Evolutionary conservation across 352 stramenopile genomes (phyloP), one percentile per base, ranked within the genome.

Genomic region (Phytophthora rubi): DNA sequence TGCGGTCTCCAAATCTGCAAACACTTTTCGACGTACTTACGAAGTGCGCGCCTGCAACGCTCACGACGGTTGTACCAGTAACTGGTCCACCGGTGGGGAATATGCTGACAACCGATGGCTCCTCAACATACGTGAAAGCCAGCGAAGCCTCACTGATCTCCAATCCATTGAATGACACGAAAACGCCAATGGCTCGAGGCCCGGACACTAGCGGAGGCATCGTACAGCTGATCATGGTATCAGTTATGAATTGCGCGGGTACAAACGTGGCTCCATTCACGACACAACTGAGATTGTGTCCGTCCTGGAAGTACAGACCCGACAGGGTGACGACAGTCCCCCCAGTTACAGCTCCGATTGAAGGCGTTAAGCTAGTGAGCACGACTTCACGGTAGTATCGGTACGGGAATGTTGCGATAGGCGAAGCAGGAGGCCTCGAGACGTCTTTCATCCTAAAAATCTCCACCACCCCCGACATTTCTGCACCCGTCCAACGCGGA

Each of bases 101-200:
- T 53, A 87, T 76, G 23, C 57, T 67, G 2, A 39, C 33, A 18
- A 87, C 53, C 0, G 65, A 66, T 8, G 77, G 64, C 3, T 58
- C 32, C n/a, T 87, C 79, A 28, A 75, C 49, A 51, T 82, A 83
- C 18, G 30, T 57, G 32, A 77, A 83, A 4, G 2, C 16, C 9
- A 83, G 28, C 12, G 56, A 69, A 32, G 58, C 35, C 9, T 63
- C 49, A 55, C 68, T 81, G 18, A 73, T 49, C 47, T 85, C 74
- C 21, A 79, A 53, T 21, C 74, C 74, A 54, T 85, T 82, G 4
- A 85, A 59, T 4, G 68, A 77, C 8, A 82, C 64, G n/a, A 67
- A 73, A 10, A 82, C 51, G 16, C 32, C 32, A 44, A 82, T 48
- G 21, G 63, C 61, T 33, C 51, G 61, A 7, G 57, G 18, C n/a